Evolutionary conservation across 2,329 filamentous ascomycete genomes (phyloP).

Genomic region (Calonectria montana): DNA sequence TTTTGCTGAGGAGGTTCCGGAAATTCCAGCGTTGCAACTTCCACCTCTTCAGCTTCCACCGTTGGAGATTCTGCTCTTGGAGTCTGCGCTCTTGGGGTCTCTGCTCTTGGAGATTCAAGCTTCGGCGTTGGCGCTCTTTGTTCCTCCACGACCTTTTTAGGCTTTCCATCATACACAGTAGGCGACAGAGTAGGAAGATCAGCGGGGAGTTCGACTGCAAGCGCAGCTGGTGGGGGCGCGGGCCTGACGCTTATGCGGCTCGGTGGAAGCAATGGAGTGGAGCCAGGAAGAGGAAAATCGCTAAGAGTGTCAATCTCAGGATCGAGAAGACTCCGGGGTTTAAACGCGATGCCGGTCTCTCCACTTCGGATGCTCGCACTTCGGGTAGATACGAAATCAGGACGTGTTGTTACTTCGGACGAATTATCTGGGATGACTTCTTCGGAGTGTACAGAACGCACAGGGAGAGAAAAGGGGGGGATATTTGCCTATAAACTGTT

Average conservation of each 20-base stretch:
- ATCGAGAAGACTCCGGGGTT: constrained; percentile 22
- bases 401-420: neutral
- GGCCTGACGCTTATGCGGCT: constrained; percentile 6
- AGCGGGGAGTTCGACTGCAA: neutral
- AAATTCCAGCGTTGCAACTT: neutral
- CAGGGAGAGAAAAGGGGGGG: constrained; percentile 39
- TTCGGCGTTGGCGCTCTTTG: neutral
- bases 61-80: neutral
- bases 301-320: constrained; percentile 39
- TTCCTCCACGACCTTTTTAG: constrained; percentile 3
- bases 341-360: constrained; percentile 25
- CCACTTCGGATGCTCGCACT: constrained; percentile 36
- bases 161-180: constrained; percentile 16
- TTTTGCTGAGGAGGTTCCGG: neutral
- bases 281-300: constrained; percentile 43
- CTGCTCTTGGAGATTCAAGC: neutral
- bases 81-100: neutral
- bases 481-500: constrained; percentile 37
- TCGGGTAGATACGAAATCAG: constrained; percentile 19
- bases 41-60: neutral
- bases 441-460: constrained; percentile 8
- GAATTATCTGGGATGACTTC: constrained; percentile 16
- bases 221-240: neutral
- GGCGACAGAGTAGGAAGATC: constrained; percentile 15
- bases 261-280: constrained; percentile 39